phyloP scores from a whole-genome alignment of 371 early-diverging fungal genomes.

The Mucor lusitanicus region DNA sequence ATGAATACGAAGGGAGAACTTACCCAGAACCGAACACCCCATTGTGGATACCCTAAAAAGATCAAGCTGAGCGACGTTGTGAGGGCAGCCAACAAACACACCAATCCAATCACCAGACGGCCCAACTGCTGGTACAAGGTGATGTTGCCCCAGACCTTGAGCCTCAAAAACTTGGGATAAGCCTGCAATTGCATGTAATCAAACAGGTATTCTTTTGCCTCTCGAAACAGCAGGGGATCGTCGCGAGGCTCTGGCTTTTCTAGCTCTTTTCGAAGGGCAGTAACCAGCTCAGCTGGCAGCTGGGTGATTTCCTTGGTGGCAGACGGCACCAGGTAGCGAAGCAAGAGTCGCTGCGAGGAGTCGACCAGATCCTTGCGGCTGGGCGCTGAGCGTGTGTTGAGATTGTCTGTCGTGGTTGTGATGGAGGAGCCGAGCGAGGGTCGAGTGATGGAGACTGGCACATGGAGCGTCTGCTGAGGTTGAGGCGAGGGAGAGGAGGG shows the following conservation, averaged over 20 bases:
- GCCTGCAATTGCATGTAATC: conserved; percentile 58
- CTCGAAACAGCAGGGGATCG: conserved; percentile 57
- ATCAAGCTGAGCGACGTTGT: conserved; percentile 56
- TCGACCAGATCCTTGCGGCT: conserved; percentile 57
- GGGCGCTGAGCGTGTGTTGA: conserved; percentile 18
- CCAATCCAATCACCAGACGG: conserved; percentile 54
- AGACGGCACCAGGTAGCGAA: conserved; percentile 56
- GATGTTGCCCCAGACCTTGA: conserved; percentile 64
- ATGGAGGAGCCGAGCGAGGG: conserved; percentile 4
- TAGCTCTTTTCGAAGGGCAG: conserved; percentile 31
- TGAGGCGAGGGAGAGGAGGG: conserved; percentile 3
- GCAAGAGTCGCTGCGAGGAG: conserved; percentile 61
- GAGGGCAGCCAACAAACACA: conserved; percentile 58
- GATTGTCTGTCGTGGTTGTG: background rate
- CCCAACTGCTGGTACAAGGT: conserved; percentile 54
- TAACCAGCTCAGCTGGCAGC: conserved; percentile 39
- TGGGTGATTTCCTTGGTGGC: conserved; percentile 55
- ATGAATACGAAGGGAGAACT: background rate
- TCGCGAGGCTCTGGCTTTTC: conserved; percentile 49
- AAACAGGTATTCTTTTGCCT: conserved; percentile 62
- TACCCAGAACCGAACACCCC: conserved; percentile 60
- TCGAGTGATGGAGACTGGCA: background rate
- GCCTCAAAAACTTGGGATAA: conserved; percentile 61
- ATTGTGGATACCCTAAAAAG: conserved; percentile 57
- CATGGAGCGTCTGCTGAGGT: background rate